Evolutionary conservation across 345 rosid genomes (phyloP).

Genomic region (Noccaea bulbosa): DNA sequence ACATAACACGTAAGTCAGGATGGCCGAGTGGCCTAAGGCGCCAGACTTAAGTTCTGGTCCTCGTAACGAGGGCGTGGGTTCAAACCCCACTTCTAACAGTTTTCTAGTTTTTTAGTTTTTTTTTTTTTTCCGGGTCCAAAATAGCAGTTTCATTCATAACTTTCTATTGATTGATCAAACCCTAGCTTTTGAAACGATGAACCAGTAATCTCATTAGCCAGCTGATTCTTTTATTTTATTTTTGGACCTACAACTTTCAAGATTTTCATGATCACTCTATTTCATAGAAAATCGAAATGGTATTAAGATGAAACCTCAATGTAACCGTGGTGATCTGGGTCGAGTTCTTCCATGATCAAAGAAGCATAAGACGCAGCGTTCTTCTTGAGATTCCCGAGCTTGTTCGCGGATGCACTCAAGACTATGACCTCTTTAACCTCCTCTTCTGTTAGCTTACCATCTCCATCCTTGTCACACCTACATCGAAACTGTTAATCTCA

Average conservation of each 20-base stretch:
- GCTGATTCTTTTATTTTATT: background rate
- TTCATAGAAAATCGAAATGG: slow-evolving; percentile 1
- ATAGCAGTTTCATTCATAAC: too few relatives aligned
- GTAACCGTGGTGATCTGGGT: slow-evolving; percentile 78
- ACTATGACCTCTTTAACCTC: slow-evolving; percentile 92
- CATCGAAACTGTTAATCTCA: background rate
- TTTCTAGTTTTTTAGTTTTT: too few relatives aligned
- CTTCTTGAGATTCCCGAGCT: slow-evolving; percentile 70
- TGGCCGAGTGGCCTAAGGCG: slow-evolving; percentile 92
- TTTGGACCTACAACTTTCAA: background rate
- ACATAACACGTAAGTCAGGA: slow-evolving; percentile 47
- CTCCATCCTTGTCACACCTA: slow-evolving; percentile 98
- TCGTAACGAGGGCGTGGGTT: slow-evolving; percentile 10
- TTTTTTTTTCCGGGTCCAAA: too few relatives aligned
- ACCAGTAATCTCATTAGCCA: background rate
- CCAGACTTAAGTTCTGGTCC: slow-evolving; percentile 83
- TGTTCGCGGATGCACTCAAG: slow-evolving; percentile 88
- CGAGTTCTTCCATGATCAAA: slow-evolving; percentile 98
- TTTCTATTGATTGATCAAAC: background rate
- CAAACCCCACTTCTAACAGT: too few relatives aligned
- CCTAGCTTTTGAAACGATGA: background rate
- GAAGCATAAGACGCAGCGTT: slow-evolving; percentile 72
- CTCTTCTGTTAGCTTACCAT: slow-evolving; percentile 76
- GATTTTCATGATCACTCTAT: background rate
- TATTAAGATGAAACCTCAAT: slow-evolving; percentile 63